Base-by-base conservation (phyloP, 2,329 filamentous ascomycete species). In the Ophiostoma australiae region DNA sequence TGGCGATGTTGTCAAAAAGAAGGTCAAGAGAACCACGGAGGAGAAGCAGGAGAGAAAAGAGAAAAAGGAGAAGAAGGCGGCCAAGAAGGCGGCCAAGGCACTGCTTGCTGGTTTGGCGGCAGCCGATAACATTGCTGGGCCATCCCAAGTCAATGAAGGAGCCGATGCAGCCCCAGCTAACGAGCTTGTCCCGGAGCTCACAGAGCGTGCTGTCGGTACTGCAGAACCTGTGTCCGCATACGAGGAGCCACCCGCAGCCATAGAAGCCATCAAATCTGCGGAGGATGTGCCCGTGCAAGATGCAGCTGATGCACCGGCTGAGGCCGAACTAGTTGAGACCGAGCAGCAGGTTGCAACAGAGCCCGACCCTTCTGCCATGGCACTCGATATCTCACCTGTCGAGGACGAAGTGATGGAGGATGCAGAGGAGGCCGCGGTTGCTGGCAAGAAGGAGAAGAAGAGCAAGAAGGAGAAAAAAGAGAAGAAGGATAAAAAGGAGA, bases 391-490 rank as follows among this genome's bases (percentile, higher is more conserved):
- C 11, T 1, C 13, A 20, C 11, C 58, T 17, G 27, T 33, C 13
- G n/a, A 27, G 27, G 15, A 63, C 27, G 13, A 20, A 7, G 58
- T 63, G 27, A 63, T 63, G 23, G 13, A 63, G 13, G 58, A 33
- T 4, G 23, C 23, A 17, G 58, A 17, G 27, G 58, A 63, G 13
- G 13, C 27, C 8, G 27, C 3, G 27, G 58, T 20, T 17, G 58
- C 27, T 31, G 58, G 13, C 58, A 63, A 63, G 58, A 63, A 63
- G 8, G 27, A 63, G 13, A 63, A 63, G 13, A 63, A 63, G 65
- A 68, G 67, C 33, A 39, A 66, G 31, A 71, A 73, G 17, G 71
- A 73, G 39, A 48, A 58, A 23, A 69, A 68, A 63, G 37, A 41
- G 63, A 41, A 67, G 11, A 37, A 44, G 4, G 68, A 72, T n/a